Evolutionary conservation across 2,329 filamentous ascomycete genomes (phyloP).

Genomic region (Massarina eburnea): DNA sequence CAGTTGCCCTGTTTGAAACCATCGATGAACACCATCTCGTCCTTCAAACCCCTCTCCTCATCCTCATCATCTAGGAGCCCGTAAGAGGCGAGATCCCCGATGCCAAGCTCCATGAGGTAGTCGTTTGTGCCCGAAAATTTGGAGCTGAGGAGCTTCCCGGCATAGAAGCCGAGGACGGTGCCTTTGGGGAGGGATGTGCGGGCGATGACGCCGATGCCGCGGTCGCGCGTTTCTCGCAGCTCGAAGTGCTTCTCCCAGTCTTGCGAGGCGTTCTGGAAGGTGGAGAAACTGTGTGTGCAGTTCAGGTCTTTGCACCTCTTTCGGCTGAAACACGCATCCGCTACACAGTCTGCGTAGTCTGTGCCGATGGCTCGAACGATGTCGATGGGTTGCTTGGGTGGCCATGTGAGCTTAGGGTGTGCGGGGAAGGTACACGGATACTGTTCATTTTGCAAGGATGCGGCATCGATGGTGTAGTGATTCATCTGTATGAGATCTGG

Average conservation of each 20-base stretch:
- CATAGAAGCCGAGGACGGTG: slow-evolving; percentile 18
- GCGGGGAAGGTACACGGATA: slow-evolving; percentile 10
- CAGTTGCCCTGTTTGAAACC: slow-evolving; percentile 12
- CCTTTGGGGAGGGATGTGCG: slow-evolving; percentile 8
- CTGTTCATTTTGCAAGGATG: slow-evolving; percentile 4
- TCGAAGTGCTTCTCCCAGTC: slow-evolving; percentile 16
- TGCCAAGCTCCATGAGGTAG: slow-evolving; percentile 20
- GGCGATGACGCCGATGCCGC: slow-evolving; percentile 16
- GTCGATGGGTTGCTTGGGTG: slow-evolving; percentile 8
- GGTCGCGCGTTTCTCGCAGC: slow-evolving; percentile 12
- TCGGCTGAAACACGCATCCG: slow-evolving; percentile 12
- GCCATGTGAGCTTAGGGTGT: slow-evolving; percentile 8
- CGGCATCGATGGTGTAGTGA: slow-evolving; percentile 13
- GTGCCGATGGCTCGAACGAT: slow-evolving; percentile 5
- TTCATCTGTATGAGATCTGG: slow-evolving; percentile 10
- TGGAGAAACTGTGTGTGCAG: slow-evolving; percentile 16
- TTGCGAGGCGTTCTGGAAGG: slow-evolving; percentile 5
- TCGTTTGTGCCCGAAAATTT: neutral
- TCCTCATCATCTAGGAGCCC: neutral
- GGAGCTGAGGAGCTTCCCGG: slow-evolving; percentile 10
- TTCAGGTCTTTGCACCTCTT: slow-evolving; percentile 3
- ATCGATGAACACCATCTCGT: slow-evolving; percentile 10
- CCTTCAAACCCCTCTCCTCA: neutral
- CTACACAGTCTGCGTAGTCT: slow-evolving; percentile 13
- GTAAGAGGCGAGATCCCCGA: slow-evolving; percentile 3